Evolutionary conservation across 2,329 filamentous ascomycete species (phyloP), one percentile per base, ranked within the genome.

Genomic region (Colletotrichum sp.): DNA sequence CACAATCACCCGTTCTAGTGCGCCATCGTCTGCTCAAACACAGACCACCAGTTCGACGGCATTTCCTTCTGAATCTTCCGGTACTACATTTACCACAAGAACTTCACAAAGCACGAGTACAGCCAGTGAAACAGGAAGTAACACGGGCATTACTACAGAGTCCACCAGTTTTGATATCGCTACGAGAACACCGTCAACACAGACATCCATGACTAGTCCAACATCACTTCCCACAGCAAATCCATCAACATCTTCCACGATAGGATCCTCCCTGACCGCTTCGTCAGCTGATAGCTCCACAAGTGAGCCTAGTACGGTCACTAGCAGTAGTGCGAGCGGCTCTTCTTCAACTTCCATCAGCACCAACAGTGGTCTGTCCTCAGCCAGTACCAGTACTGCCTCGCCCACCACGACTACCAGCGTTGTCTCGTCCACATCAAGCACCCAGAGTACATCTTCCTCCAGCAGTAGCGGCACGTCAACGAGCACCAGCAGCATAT

Each of bases 191-290:
- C 3, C 43, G n/a, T 21, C 43, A 48, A 36, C 34, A 36, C 34
- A 34, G 13, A 34, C 18, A n/a, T 12, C 2, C 43, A 48, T 21
- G 3, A 4, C 18, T 3, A 48, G 18, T 13, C 9, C 5, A 1
- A 43, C 9, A 43, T 43, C 38, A 43, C 38, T 43, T 43, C 9
- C 18, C 38, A 43, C 38, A 6, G 38, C 18, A 1, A 10, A 2
- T 12, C 1, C 43, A 48, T 43, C 43, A 48, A 48, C 0, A n/a
- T 21, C 2, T 48, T 21, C 9, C 10, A 4, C n/a, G 0, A 4
- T 0, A 13, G 43, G 6, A 21, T 48, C n/a, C 2, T 13, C 43
- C n/a, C 43, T 3, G 43, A 8, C 10, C n/a, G n/a, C 10, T 12
- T 21, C 43, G 3, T 13, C n/a, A 48, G 3, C n/a, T 48, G 18